Base-by-base conservation (phyloP, 139 green algal species). In the Chlamydomonas schloesseri region DNA sequence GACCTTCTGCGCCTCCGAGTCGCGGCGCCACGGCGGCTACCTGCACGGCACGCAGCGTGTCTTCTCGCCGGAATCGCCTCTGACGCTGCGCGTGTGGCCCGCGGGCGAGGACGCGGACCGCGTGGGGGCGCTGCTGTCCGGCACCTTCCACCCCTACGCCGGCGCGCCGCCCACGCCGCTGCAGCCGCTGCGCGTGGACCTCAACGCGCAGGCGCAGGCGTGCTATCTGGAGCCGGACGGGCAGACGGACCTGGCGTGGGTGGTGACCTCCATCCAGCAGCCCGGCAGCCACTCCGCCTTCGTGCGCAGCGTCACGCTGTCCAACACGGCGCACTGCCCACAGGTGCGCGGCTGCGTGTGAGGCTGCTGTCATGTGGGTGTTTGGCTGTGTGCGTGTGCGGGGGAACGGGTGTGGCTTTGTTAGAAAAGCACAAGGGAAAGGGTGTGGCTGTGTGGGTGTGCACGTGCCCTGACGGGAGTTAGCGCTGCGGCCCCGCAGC, bases 101-200 rank as follows among this genome's bases (percentile, higher is more conserved):
- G 69, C 29, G 10, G 87, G 87, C 31, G 53, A 76, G 3, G 23
- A 28, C 3, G 88, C 50, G 26, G 81, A 92, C 20, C 31, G 31
- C 1, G 67, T 90, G 13, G 89, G 89, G 34, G 81, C 70, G 33
- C 57, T 92, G 68, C 28, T 92, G 9, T 84, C 81, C 0, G 88
- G 88, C 21, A 87, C 85, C 0, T 93, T 93, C 85, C 90, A 93
- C 71, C 81, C 88, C 23, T 84, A 89, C 34, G 90, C 90, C 21
- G 88, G 87, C 55, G 58, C 73, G 47, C 90, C 90, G 10, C 82
- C 84, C 24, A 76, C 77, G 29, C 90, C 88, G 65, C 75, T 93
- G 62, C 73, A 89, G 75, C 79, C 84, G 17, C 88, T 93, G 37
- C 75, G 88, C 2, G 82, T 93, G 33, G 82, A 90, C 85, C 78